These are phyloP conservation scores for Asclepias syriaca DNA, from an alignment of 257 asterid species.

Conservation along the genomic window DNA sequence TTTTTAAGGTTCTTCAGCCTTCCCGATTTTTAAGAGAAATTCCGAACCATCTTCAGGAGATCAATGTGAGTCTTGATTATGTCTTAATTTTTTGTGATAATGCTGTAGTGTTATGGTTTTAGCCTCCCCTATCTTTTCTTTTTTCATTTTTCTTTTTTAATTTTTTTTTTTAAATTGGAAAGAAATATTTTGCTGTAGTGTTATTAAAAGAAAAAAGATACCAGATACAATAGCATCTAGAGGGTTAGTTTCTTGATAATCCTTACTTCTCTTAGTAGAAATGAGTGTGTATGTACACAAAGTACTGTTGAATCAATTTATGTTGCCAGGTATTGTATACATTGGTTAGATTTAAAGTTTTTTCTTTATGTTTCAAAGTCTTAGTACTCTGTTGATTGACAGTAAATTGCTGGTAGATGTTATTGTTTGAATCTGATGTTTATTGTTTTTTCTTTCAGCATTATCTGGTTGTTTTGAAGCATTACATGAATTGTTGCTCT, in stretches of 20 bases:
- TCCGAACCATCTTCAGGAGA: conserved; percentile 68
- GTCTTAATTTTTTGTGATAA: conserved; percentile 1
- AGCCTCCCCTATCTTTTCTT: background rate
- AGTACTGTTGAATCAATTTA: background rate
- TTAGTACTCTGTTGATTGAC: background rate
- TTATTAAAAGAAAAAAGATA: background rate
- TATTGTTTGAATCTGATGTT: background rate
- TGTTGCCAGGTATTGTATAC: background rate
- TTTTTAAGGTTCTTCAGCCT: conserved; percentile 84
- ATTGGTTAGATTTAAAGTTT: background rate
- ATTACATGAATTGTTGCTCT: background rate
- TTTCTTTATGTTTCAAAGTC: background rate
- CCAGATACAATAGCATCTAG: too few relatives aligned
- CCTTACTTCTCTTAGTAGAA: background rate
- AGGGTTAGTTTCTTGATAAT: background rate
- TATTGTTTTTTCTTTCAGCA: background rate
- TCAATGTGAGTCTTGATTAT: conserved; percentile 38
- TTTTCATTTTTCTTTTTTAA: too few relatives aligned
- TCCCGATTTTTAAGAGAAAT: conserved; percentile 92
- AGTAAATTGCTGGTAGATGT: background rate
- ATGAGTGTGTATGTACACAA: background rate
- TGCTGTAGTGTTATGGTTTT: background rate
- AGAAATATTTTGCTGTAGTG: background rate
- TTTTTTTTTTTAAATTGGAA: background rate
- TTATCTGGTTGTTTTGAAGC: background rate